These are phyloP conservation scores for Pholiota microspora DNA, from an alignment of 768 basidiomycete species.

Conservation along the genomic window DNA sequence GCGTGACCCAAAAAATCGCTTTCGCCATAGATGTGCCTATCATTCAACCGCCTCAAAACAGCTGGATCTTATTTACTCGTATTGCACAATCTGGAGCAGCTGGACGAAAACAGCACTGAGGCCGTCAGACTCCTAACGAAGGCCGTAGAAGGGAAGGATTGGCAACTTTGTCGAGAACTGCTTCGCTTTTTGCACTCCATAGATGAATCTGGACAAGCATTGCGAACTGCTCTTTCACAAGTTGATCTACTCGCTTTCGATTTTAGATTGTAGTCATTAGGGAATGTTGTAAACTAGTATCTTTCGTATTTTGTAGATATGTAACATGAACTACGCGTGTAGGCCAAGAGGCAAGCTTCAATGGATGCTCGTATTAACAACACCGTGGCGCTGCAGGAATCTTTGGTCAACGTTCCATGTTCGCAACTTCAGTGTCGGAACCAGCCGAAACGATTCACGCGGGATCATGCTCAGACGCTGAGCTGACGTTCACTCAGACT, in stretches of 20 bases:
- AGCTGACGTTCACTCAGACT: no score
- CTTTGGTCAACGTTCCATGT: no score
- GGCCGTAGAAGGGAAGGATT: conserved; percentile 78
- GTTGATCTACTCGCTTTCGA: conserved; percentile 19
- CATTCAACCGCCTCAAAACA: conserved; percentile 72
- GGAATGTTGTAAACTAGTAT: no score
- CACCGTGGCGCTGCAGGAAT: no score
- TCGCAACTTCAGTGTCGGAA: no score
- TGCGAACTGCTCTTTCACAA: conserved; percentile 59
- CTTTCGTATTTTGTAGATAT: not conserved
- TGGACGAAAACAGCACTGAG: conserved; percentile 77
- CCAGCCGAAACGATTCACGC: no score
- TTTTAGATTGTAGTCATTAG: not conserved
- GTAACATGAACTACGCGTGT: not conserved
- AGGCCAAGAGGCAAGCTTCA: not conserved
- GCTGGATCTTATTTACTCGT: conserved; percentile 93
- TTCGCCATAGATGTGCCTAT: conserved; percentile 62
- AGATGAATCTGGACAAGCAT: conserved; percentile 77
- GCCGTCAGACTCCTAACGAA: conserved; percentile 76
- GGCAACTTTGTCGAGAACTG: conserved; percentile 89
- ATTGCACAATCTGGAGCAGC: conserved; percentile 88
- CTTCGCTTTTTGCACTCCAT: conserved; percentile 91
- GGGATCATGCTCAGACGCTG: no score
- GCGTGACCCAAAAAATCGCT: conserved; percentile 2
- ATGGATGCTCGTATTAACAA: no score